Evolutionary conservation across 306 rosid genomes (phyloP), one percentile per base, ranked within the genome.

Genomic region (Pterocarpus santalinus): DNA sequence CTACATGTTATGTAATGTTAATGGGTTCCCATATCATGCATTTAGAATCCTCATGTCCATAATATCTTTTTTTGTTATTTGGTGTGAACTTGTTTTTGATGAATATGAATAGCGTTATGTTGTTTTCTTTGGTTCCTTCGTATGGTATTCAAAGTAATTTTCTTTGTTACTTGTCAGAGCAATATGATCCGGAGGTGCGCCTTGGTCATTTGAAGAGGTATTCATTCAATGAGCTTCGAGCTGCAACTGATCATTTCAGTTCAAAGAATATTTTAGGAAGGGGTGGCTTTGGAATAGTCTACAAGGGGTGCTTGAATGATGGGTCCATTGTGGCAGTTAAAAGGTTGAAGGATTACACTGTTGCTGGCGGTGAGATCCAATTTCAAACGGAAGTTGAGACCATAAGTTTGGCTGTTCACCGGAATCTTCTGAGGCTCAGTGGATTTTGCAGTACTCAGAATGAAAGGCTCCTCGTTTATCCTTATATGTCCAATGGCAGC

Each of bases 371-470:
- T 51, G 99, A 95, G 88, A 95, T 93, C 79, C 99, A 95, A 84
- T 93, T 95, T 83, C 99, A 95, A 83, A 95, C 99, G 28, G 99
- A 95, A 88, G 99, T 95, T 46, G 99, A 96, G 94, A 85, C 97
- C 38, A 96, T 96, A 79, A 96, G 99, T 81, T 84, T 96, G 90
- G 99, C 99, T 43, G 90, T 96, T 8, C 99, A 96, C 80, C 85
- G 97, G 62, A 96, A 96, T 90, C 99, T 96, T 83, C 91, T 96
- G 63, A 84, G 92, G 85, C 98, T 96, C 73, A 87, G 88, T 2
- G 99, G 99, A 51, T 96, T 96, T 73, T 96, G 99, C 86, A 89
- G 97, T 15, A 96, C 98, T 79, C 94, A 93, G 76, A 92, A 90
- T 28, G 99, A 96, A 75, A 86, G 99, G 41, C 99, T 96, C 69